phyloP scores from a whole-genome alignment of 1,284 basidiomycete genomes.

The Schizophyllum amplum region DNA sequence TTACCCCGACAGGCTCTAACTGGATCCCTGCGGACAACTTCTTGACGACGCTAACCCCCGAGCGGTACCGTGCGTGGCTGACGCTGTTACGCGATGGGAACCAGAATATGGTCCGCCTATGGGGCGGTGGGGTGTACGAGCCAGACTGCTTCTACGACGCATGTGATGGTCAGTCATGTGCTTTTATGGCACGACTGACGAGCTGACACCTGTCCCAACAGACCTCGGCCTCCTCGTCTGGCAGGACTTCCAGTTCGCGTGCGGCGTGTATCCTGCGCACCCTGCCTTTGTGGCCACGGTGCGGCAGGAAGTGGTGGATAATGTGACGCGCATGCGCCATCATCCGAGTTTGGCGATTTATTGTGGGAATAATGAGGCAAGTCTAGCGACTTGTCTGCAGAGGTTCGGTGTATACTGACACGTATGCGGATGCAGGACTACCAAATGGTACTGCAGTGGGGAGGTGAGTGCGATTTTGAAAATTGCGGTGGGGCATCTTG shows the following conservation, averaged over 20 bases:
- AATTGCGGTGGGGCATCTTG: slow-evolving; percentile 77
- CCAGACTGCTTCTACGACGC: slow-evolving; percentile 70
- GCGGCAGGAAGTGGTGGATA: slow-evolving; percentile 61
- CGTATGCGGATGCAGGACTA: slow-evolving; percentile 38
- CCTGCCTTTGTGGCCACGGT: slow-evolving; percentile 63
- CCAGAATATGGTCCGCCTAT: slow-evolving; percentile 78
- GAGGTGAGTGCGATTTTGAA: slow-evolving; percentile 57
- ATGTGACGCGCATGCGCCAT: slow-evolving; percentile 64
- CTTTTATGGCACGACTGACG: background rate
- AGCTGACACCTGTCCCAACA: background rate
- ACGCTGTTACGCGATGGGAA: slow-evolving; percentile 71
- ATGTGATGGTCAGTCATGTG: slow-evolving; percentile 53
- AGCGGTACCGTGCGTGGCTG: slow-evolving; percentile 64
- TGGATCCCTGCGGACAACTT: slow-evolving; percentile 93
- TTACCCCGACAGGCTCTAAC: slow-evolving; percentile 64
- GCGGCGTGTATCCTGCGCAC: slow-evolving; percentile 77
- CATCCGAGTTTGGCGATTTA: slow-evolving; percentile 78
- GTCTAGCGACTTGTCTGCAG: too few relatives aligned
- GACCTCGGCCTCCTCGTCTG: slow-evolving; percentile 63
- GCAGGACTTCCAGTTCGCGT: slow-evolving; percentile 88
- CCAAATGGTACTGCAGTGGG: slow-evolving; percentile 69
- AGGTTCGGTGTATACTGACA: too few relatives aligned
- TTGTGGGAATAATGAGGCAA: slow-evolving; percentile 82
- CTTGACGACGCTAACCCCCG: slow-evolving; percentile 65
- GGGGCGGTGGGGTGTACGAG: slow-evolving; percentile 84